Evolutionary conservation across 805 yeast genomes (phyloP), one percentile per base, ranked within the genome.

Genomic region (Teunomyces lycoperdinae): DNA sequence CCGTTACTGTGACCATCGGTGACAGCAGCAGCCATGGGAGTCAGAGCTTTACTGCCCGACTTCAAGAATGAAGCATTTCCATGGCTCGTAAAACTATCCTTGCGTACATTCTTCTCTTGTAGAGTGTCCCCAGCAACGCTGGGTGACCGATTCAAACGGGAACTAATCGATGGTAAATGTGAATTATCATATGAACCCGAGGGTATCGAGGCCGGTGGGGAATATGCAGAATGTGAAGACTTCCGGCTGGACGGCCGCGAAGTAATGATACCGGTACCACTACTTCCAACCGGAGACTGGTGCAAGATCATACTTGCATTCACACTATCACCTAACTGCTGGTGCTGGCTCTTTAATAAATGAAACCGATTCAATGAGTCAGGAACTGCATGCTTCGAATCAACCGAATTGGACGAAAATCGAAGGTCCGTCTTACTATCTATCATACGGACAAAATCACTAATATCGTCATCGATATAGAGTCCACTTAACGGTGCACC

Each of bases 381-480:
- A 7, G 41, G 30, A 17, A 41, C 30, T 7, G 58, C 35, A 50
- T 50, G 44, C 46, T 52, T 7, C 55, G 58, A 14, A 51, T 50
- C 7, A 49, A 50, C 16, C 49, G 26, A 27, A 43, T 24, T 27
- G 5, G 55, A 52, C 17, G 56, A 56, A 46, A 73, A 57, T 35
- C 78, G 71, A 20, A 82, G 63, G 38, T 81, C 87, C 7, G 76
- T 71, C 55, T 80, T 82, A 41, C 81, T 79, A 53, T 87, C 94
- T 39, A 87, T 79, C 75, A 85, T 71, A 52, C 78, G 74, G 41
- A 87, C 85, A 69, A 87, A 87, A 44, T 85, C 87, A 49, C 84
- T 76, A 14, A 87, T 71, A 53, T 83, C 88, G 47, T 79, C 83
- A 47, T 79, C 83, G 38, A 72, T 61, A 54, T 74, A 75, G 9